Evolutionary conservation across 2,329 filamentous ascomycete species (phyloP), one percentile per base, ranked within the genome.

Genomic region (Paraphaeosphaeria minitans): DNA sequence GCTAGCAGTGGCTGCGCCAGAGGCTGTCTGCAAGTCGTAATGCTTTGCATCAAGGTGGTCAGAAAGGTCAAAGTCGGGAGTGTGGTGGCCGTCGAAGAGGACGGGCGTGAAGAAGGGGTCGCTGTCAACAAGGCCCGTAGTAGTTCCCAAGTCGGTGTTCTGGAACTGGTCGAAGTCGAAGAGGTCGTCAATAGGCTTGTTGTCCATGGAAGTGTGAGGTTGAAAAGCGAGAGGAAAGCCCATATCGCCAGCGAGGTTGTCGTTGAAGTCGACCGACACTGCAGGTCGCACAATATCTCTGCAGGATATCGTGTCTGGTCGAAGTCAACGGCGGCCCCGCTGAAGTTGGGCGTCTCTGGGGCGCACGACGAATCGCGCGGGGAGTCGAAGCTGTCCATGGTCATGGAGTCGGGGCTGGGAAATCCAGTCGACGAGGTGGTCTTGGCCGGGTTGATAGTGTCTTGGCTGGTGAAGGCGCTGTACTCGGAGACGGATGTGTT

Each of bases 281-380:
- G 95, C 95, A 96, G 95, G 95, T 97, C 95, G 81, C 90, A 98
- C 95, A 98, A 97, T 94, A 97, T 89, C 93, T 86, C 95, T 85
- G 95, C 95, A 98, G 95, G 93, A 97, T 96, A 93, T 97, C 97
- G 95, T 97, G 93, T 95, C 95, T 87, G 82, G 86, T 96, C 92
- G 87, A 91, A 85, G 81, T 89, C 85, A 82, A 81, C 66, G 47
- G 66, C 77, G 77, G 79, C 78, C 71, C 79, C 76, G 57, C 69
- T 65, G 66, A 77, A 77, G 60, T 65, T 65, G 50, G 76, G 77
- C 35, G 77, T 78, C 64, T 78, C 74, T 52, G 77, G 76, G 52
- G 69, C 65, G 64, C 73, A 76, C 39, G 70, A 75, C 41, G 71
- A 70, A 58, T 76, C 75, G 61, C 72, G 70, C 55, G 75, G 75